Conservation (phyloP, 208 protist species). For the Trypanosoma brucei region DNA sequence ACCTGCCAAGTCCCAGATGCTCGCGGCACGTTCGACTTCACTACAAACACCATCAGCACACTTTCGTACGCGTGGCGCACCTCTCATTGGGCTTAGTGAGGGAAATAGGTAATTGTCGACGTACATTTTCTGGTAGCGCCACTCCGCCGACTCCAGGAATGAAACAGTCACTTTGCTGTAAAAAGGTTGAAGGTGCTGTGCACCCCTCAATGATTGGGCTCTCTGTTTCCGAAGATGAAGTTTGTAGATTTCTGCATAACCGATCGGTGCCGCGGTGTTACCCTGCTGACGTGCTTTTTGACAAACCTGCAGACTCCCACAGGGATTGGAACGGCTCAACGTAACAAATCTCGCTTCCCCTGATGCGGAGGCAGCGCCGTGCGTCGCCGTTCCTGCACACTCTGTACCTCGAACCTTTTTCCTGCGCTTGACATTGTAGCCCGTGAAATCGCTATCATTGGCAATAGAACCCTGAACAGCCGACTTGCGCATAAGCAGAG, state of each 20-base stretch:
- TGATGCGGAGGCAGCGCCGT: too few species aligned
- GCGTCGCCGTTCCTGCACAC: background rate
- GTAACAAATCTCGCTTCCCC: too few species aligned
- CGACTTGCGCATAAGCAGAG: conserved; percentile 5
- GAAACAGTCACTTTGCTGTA: conserved; percentile 48
- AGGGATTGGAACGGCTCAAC: too few species aligned
- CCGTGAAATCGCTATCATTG: background rate
- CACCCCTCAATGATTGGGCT: conserved; percentile 10
- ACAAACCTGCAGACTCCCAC: too few species aligned
- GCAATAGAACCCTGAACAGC: background rate
- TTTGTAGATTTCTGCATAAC: background rate
- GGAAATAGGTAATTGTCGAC: conserved; percentile 44
- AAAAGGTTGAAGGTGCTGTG: conserved; percentile 6
- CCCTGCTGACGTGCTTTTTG: too few species aligned
- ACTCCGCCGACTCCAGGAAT: conserved; percentile 60
- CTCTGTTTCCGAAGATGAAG: background rate
- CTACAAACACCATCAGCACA: conserved; percentile 21
- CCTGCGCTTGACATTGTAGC: background rate
- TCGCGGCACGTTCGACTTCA: background rate
- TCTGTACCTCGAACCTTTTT: background rate
- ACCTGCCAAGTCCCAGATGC: background rate
- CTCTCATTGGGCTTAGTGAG: background rate
- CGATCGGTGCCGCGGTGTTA: background rate
- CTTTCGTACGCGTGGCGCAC: conserved; percentile 6
- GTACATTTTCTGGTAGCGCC: conserved; percentile 73